Base-by-base conservation (phyloP, 2,329 filamentous ascomycete genomes). In the Pseudopithomyces chartarum region DNA sequence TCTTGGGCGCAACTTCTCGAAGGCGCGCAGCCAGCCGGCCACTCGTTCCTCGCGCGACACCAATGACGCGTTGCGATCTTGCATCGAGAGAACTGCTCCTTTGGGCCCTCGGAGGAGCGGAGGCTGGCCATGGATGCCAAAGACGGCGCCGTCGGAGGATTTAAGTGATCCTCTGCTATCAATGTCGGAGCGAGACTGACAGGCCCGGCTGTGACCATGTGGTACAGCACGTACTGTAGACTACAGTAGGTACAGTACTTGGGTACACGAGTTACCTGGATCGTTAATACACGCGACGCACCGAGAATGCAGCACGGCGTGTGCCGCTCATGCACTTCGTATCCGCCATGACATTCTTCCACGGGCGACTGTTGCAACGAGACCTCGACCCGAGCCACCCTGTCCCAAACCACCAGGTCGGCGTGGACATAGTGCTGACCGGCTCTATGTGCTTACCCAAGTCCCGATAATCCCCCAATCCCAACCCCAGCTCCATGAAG, bases 1-100 rank as follows among this genome's bases (percentile, higher is more conserved):
- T 11, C 42, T 51, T 38, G 42, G 36, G 48, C 22, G 5, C 36
- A n/a, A 20, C 2, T 51, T 51, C 48, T 51, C 48, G 48, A 51
- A 51, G 26, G 12, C n/a, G 22, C 39, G 39, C 34, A n/a, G 13
- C 32, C 6, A 6, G 15, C 36, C 36, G 11, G 6, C 32, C 13
- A 36, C 45, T 48, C 32, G 17, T 5, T 46, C 26, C 7, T 33
- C 29, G 26, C 44, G 17, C 17, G 34, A 32, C 33, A 15, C 34
- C 26, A 39, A 48, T 26, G 46, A 39, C 46, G 46, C 46, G 33
- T 19, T 38, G 33, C 46, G 19, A 7, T 17, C 39, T 15, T 22
- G 26, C 29, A 47, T 34, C 44, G 10, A 17, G 32, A 13, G 45
- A 36, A 32, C 45, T 48, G 44, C 45, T 32, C 32, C 13, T 38